Evolutionary conservation across 2,329 filamentous ascomycete species (phyloP).

Genomic region (Setomelanomma holmii): DNA sequence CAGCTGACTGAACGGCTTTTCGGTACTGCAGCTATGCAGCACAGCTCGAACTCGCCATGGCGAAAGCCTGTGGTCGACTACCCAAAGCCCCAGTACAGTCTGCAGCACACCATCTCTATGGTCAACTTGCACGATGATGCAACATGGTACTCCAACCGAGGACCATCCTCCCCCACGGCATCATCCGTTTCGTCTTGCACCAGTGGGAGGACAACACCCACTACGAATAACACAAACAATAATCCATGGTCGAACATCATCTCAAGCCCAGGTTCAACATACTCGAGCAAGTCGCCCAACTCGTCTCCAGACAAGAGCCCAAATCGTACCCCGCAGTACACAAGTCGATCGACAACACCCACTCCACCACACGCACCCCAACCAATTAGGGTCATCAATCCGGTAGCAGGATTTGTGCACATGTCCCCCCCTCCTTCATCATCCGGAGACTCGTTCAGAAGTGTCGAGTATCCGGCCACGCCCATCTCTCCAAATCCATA

Average conservation of each 20-base stretch:
- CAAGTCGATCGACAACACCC: slow-evolving; percentile 47
- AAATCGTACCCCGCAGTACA: slow-evolving; percentile 46
- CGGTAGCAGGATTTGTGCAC: slow-evolving; percentile 43
- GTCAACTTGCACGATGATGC: slow-evolving; percentile 49
- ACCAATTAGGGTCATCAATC: slow-evolving; percentile 42
- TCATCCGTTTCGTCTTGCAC: slow-evolving; percentile 50
- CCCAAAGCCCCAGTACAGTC: slow-evolving; percentile 43
- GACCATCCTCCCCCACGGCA: slow-evolving; percentile 46
- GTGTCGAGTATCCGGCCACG: slow-evolving; percentile 37
- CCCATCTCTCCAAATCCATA: slow-evolving; percentile 46
- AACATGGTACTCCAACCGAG: slow-evolving; percentile 43
- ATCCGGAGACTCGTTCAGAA: slow-evolving; percentile 38
- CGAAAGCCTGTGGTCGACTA: slow-evolving; percentile 40
- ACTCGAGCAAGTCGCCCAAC: slow-evolving; percentile 38
- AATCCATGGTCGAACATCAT: slow-evolving; percentile 50
- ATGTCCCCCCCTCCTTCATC: slow-evolving; percentile 40
- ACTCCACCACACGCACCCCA: slow-evolving; percentile 49
- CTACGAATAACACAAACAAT: slow-evolving; percentile 43
- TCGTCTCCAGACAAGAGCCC: slow-evolving; percentile 46
- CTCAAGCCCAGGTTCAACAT: slow-evolving; percentile 37
- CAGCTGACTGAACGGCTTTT: slow-evolving; percentile 28
- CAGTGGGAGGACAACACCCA: slow-evolving; percentile 48
- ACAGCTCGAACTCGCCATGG: slow-evolving; percentile 45
- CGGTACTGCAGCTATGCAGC: slow-evolving; percentile 42
- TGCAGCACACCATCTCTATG: slow-evolving; percentile 50